Evolutionary conservation across 495 filamentous ascomycete genomes (phyloP).

Genomic region (Geoglossum glabrum): DNA sequence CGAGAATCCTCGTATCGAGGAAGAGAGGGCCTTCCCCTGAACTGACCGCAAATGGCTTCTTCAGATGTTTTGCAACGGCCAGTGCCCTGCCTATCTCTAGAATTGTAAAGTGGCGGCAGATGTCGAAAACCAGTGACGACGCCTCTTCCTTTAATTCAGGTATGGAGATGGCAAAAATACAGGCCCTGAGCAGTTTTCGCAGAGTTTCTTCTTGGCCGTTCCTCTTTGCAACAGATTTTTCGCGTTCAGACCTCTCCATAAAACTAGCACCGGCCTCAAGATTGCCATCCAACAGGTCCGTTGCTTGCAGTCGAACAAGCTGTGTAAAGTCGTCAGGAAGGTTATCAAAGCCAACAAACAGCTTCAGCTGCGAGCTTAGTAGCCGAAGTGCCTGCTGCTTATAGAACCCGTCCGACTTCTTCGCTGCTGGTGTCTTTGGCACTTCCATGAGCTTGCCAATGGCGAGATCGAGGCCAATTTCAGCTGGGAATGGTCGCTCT

Average conservation of each 20-base stretch:
- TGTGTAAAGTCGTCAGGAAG: slow-evolving; percentile 76
- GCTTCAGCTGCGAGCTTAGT: slow-evolving; percentile 69
- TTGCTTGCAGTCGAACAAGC: slow-evolving; percentile 68
- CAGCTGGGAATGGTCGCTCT: slow-evolving; percentile 70
- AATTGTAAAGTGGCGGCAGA: slow-evolving; percentile 76
- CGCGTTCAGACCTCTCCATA: slow-evolving; percentile 50
- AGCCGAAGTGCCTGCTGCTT: slow-evolving; percentile 83
- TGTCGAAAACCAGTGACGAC: slow-evolving; percentile 47
- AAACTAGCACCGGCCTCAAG: slow-evolving; percentile 38
- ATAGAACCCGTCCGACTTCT: slow-evolving; percentile 66
- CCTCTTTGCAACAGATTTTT: slow-evolving; percentile 70
- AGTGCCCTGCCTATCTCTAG: slow-evolving; percentile 74
- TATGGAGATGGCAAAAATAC: slow-evolving; percentile 68
- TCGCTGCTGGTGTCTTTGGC: slow-evolving; percentile 40
- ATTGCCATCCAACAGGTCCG: slow-evolving; percentile 56
- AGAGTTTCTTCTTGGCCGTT: slow-evolving; percentile 58
- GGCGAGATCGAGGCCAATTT: slow-evolving; percentile 71
- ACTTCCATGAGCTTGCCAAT: slow-evolving; percentile 67
- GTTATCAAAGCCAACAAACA: slow-evolving; percentile 70
- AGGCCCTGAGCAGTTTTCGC: slow-evolving; percentile 72
- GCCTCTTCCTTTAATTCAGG: slow-evolving; percentile 59
- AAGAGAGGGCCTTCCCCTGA: slow-evolving; percentile 71
- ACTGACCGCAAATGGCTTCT: slow-evolving; percentile 58
- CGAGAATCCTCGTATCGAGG: slow-evolving; percentile 67
- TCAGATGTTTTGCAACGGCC: slow-evolving; percentile 48